A percentile compares a stretch with the other conserved stretches of the same genome.
phyloP scores from a whole-genome alignment of 352 stramenopile genomes.

The Phytophthora brassicae region DNA sequence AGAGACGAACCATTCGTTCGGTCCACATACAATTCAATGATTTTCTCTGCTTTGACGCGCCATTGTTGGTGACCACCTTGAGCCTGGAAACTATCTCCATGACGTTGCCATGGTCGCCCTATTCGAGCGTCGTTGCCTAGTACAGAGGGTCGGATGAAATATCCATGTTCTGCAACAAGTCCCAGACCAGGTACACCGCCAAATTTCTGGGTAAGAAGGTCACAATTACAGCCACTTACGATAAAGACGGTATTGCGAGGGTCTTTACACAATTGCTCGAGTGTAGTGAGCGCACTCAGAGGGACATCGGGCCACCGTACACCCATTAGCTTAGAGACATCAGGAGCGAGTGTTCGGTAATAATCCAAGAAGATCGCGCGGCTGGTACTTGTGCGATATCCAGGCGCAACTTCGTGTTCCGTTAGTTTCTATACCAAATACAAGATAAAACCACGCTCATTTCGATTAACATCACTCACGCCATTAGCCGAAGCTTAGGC shows the following conservation, averaged over 20 bases:
- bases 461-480: neutral
- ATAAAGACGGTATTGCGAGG: conserved; percentile 98
- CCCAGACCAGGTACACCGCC: conserved; percentile 94
- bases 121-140: conserved; percentile 73
- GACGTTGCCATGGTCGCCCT: conserved; percentile 66
- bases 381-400: conserved; percentile 67
- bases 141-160: conserved; percentile 89
- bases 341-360: conserved; percentile 95
- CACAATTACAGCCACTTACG: conserved; percentile 95
- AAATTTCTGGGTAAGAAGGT: conserved; percentile 95
- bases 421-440: conserved; percentile 59
- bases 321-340: conserved; percentile 82
- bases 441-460: neutral
- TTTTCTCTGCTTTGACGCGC: conserved; percentile 93
- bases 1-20: conserved; percentile 98
- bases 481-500: neutral
- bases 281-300: conserved; percentile 64
- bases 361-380: conserved; percentile 98
- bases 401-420: conserved; percentile 57
- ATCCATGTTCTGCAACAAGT: conserved; percentile 97
- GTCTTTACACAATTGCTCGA: conserved; percentile 94
- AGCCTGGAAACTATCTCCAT: conserved; percentile 60
- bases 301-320: conserved; percentile 80
- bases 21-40: conserved; percentile 98
- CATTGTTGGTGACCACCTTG: conserved; percentile 80